Base-by-base conservation (phyloP, 2,329 filamentous ascomycete genomes). In the Neofusicoccum ribis region DNA sequence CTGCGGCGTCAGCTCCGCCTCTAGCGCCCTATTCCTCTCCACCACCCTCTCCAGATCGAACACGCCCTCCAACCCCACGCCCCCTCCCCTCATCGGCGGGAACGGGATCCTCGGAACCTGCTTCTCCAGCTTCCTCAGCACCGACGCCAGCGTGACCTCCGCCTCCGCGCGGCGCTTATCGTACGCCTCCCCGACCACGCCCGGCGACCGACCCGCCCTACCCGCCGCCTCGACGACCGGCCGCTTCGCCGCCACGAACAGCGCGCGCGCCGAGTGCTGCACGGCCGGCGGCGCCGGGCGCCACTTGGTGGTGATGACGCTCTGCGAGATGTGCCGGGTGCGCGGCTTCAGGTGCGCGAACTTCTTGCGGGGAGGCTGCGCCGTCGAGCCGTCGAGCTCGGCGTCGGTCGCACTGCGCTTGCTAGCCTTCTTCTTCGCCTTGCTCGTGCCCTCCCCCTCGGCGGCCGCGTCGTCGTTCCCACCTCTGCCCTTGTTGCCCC, bases 1-100 rank as follows among this genome's bases (percentile, higher is more conserved):
- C 20, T 85, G 79, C 1, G 88, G 86, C 15, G 86, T 88, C 5
- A 91, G 83, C 75, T 85, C 83, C 66, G 78, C 79, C 72, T 90
- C 85, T 31, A 89, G 75, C 76, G 65, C 81, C 78, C 70, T 70
- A 67, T 86, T 86, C n/a, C 83, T 84, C 70, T 88, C 85, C 8
- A 89, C 78, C 14, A 88, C 84, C 69, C 82, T 85, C 72, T 91
- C 89, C 68, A 88, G 88, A 70, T 90, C 84, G 52, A 92, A 85
- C 58, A 86, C 82, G 7, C 43, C 56, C n/a, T 17, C 41, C 11
- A 8, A 15, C 2, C 43, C 43, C 7, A 23, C 54, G 15, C 82
- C 79, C 7, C 78, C 81, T 61, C 76, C 76, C 47, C 77, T 77
- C 2, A 84, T 81, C 0, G 86, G 86, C 1, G 89, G 89, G 72